Evolutionary conservation across 805 yeast genomes (phyloP), one percentile per base, ranked within the genome.

Genomic region (Babjeviella inositovora): DNA sequence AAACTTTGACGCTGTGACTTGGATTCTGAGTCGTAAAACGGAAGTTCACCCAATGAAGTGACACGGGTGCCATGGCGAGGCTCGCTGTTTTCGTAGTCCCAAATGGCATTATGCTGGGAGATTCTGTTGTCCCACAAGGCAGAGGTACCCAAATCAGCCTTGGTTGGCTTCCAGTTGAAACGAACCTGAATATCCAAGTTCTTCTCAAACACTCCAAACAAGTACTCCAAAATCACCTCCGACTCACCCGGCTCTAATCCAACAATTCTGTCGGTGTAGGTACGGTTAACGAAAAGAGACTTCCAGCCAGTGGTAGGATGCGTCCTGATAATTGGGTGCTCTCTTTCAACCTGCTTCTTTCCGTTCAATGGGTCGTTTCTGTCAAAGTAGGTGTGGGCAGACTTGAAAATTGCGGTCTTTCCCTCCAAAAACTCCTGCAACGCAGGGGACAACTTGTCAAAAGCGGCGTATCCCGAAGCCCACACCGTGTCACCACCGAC

Each of bases 261-360:
- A 6, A 57, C 55, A 27, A 68, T 67, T 28, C 64, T 50, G 20
- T 38, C 47, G 8, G 71, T 66, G 56, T 54, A 53, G 11, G 52
- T 45, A 22, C 68, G 53, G 43, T 67, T 66, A 20, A 67, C 65
- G 29, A 49, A 69, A 31, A 70, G 44, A 2, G 70, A 47, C 42
- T 70, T 70, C 64, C 68, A 56, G 20, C 74, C 74, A 14, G 76
- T 69, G 8, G 60, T 70, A 7, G 79, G 77, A 33, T 71, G 71
- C 18, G 74, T 65, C 46, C 76, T 58, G 17, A 70, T 58, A 13
- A 70, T 32, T 3, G 75, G 76, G 42, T 70, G 79, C 28, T 56
- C 62, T 41, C 71, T 56, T 32, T 57, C 69, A 25, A 67, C 48
- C 25, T 53, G 53, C 27, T 53, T 52, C 10, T 57, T 58, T n/a